Evolutionary conservation across 306 rosid genomes (phyloP).

Genomic region (Datisca glomerata): DNA sequence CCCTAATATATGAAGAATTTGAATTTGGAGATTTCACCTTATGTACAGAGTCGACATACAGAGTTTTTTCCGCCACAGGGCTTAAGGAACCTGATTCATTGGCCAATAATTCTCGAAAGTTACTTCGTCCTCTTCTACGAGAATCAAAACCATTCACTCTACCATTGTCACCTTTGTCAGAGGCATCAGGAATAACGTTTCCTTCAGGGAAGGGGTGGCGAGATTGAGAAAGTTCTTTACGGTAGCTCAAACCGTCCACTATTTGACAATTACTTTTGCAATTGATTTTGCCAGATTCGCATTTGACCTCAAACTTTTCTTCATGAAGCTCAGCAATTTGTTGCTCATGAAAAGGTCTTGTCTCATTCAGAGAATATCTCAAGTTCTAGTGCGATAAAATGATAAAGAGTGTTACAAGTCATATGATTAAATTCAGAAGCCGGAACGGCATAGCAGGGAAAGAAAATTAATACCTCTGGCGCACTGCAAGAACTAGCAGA

Average conservation of each 20-base stretch:
- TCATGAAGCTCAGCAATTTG: constrained; percentile 2
- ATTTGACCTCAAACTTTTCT: constrained; percentile 8
- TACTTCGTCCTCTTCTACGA: constrained; percentile 22
- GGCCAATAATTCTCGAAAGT: constrained; percentile 19
- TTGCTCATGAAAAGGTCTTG: constrained; percentile 10
- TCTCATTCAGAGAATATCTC: constrained; percentile 22
- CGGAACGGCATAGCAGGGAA: too few species aligned
- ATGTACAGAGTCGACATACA: constrained; percentile 49
- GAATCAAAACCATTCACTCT: constrained; percentile 19
- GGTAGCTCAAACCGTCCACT: constrained; percentile 13
- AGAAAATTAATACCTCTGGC: too few species aligned
- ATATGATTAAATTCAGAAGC: background rate
- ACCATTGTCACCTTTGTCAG: constrained; percentile 25
- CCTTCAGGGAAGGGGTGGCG: constrained; percentile 16
- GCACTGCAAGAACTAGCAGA: constrained; percentile 20
- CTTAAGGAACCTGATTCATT: constrained; percentile 26
- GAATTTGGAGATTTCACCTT: constrained; percentile 27
- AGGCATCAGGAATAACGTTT: constrained; percentile 18
- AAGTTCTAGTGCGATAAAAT: constrained; percentile 28
- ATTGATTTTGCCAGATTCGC: constrained; percentile 9
- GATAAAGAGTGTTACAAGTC: constrained; percentile 8
- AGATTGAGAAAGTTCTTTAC: constrained; percentile 20
- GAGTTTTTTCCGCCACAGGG: constrained; percentile 65
- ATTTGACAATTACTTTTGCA: constrained; percentile 10
- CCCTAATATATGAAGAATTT: constrained; percentile 29